Conservation (phyloP, 495 filamentous ascomycete species). For the Jackrogersella multiformis region DNA sequence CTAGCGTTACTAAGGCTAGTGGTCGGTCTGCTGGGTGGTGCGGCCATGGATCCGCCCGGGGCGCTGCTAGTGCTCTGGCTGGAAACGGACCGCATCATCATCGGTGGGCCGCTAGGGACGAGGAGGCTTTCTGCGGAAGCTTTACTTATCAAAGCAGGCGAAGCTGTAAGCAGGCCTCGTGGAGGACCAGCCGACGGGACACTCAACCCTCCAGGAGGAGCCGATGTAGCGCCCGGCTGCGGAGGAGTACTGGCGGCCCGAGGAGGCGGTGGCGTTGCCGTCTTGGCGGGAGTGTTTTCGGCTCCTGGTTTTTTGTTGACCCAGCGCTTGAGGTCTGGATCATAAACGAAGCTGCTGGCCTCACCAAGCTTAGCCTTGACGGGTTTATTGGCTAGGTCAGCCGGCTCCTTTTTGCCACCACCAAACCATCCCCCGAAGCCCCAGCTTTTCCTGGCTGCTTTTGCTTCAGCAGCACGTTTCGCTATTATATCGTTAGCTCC, state of each 20-base stretch:
- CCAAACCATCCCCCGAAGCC: constrained; percentile 84
- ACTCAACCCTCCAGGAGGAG: constrained; percentile 43
- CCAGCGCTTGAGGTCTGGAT: constrained; percentile 95
- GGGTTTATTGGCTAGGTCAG: constrained; percentile 66
- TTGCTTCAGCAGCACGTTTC: constrained; percentile 47
- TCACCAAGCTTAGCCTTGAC: constrained; percentile 96
- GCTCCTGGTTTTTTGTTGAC: constrained; percentile 90
- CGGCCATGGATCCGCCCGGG: constrained; percentile 47
- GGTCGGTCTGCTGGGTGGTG: constrained; percentile 63
- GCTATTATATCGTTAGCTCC: constrained; percentile 34
- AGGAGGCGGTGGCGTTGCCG: constrained; percentile 61
- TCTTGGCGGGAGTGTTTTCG: constrained; percentile 58
- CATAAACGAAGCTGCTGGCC: constrained; percentile 90
- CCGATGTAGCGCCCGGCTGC: constrained; percentile 36
- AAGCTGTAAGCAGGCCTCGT: constrained; percentile 36
- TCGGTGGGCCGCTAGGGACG: constrained; percentile 49
- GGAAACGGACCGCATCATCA: constrained; percentile 56
- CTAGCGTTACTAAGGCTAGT: constrained; percentile 80
- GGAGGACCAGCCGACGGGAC: constrained; percentile 51
- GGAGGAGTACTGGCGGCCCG: constrained; percentile 50
- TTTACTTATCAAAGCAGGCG: constrained; percentile 37
- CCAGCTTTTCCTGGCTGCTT: constrained; percentile 78
- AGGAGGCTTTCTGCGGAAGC: constrained; percentile 41
- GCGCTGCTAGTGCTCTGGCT: constrained; percentile 51
- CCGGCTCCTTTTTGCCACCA: constrained; percentile 70